phyloP scores from a whole-genome alignment of 257 asterid species.

The Coffea eugenioides region DNA sequence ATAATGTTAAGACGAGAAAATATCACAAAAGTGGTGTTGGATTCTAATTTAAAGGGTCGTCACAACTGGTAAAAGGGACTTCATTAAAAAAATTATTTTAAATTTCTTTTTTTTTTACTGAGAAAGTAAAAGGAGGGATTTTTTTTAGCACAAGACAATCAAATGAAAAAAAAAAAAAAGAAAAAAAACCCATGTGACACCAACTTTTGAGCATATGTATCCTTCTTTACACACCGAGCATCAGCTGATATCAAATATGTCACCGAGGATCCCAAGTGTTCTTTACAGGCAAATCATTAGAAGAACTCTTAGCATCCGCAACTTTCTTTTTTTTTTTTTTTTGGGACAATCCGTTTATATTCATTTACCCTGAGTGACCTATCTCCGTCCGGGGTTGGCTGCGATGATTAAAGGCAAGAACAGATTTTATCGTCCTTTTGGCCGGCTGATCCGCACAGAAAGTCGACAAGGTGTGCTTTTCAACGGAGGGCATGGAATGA shows the following conservation, averaged over 20 bases:
- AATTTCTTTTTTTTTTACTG: too few species aligned
- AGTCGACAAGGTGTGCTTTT: not conserved
- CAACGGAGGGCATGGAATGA: not conserved
- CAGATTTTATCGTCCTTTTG: slow-evolving; percentile 10
- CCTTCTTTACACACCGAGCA: slow-evolving; percentile 14
- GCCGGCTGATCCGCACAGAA: slow-evolving; percentile 22
- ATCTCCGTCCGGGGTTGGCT: slow-evolving; percentile 22
- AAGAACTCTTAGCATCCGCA: slow-evolving; percentile 33
- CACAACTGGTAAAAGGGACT: too few species aligned
- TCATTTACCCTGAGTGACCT: not conserved
- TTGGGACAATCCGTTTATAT: slow-evolving; percentile 15
- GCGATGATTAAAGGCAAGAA: slow-evolving; percentile 25
- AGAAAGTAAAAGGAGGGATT: too few species aligned
- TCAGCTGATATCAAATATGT: too few species aligned
- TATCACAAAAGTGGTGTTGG: too few species aligned
- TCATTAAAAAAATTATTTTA: too few species aligned
- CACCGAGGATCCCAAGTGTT: not conserved
- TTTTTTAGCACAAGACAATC: too few species aligned
- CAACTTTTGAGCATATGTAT: slow-evolving; percentile 25
- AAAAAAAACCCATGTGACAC: slow-evolving; percentile 45
- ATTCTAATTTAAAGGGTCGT: too few species aligned
- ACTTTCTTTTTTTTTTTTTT: too few species aligned
- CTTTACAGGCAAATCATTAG: slow-evolving; percentile 39
- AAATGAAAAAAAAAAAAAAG: too few species aligned
- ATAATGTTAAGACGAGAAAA: too few species aligned